A percentile compares a stretch with the other conserved stretches of the same genome.
Evolutionary conservation across 2,329 filamentous ascomycete species (phyloP).

Genomic region (Grosmannia clavigera): DNA sequence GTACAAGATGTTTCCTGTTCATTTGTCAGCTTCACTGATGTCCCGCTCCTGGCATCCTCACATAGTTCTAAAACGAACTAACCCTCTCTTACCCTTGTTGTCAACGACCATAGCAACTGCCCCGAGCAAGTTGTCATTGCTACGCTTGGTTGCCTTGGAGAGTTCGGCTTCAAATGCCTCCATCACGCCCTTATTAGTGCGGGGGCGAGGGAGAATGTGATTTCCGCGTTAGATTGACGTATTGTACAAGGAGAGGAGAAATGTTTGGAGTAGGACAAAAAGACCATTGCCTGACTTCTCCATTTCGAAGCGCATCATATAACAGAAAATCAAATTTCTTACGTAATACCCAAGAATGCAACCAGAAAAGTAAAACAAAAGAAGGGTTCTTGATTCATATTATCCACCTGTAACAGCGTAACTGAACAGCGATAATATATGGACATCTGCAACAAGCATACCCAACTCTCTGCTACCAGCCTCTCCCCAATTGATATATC

Average conservation of each 20-base stretch:
- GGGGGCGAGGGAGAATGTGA: too few relatives aligned
- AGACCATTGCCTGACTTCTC: too few relatives aligned
- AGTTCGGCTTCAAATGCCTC: neutral
- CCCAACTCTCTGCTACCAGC: too few relatives aligned
- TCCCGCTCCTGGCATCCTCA: neutral
- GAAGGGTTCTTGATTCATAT: neutral
- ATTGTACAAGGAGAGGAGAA: too few relatives aligned
- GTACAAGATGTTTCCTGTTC: constrained; percentile 1
- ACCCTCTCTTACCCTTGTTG: neutral
- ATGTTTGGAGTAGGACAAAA: too few relatives aligned
- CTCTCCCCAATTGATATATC: too few relatives aligned
- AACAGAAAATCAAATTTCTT: neutral
- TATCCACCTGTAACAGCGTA: neutral
- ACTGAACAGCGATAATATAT: neutral
- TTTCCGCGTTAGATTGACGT: too few relatives aligned
- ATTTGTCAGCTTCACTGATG: neutral
- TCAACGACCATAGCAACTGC: neutral
- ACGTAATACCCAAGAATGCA: neutral
- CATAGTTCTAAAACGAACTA: neutral
- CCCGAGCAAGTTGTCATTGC: neutral
- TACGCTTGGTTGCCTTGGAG: neutral
- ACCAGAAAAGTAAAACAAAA: neutral
- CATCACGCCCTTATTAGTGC: neutral
- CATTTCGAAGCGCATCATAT: neutral
- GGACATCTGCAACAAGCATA: neutral